Evolutionary conservation across 163 green algal genomes (phyloP), one percentile per base, ranked within the genome.

Genomic region (Trebouxiophyceae sp.): DNA sequence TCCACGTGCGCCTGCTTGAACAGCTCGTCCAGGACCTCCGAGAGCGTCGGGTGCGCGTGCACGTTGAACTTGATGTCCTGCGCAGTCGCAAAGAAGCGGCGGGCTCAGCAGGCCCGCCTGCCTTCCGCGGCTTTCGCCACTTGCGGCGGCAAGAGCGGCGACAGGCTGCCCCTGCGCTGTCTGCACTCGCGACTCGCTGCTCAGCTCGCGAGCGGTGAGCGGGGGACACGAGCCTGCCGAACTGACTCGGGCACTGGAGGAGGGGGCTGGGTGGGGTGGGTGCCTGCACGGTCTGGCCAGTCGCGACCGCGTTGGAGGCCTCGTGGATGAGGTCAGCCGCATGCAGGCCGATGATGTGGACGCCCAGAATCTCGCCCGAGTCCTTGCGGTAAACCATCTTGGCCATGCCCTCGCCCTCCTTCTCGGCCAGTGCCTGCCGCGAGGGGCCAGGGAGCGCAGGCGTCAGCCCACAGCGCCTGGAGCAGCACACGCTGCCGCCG

Each of bases 291-390:
- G 77, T 95, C 80, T 96, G 85, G 23, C 79, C 77, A 12, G 79
- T 94, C 32, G 89, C 86, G 32, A 99, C 91, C 55, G 94, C 94
- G 74, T 98, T 98, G 60, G 89, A 97, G 32, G 91, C 92, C 79
- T 99, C 94, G 76, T 99, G 94, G 77, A 99, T 98, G 62, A 98
- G 89, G 76, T 99, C 94, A 20, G 94, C 92, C 6, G 92, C 87
- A 72, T 99, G 94, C 60, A 99, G 82, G 39, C 94, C 93, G 68
- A 98, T 90, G 81, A 99, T 97, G 82, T 97, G 90, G 50, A 97
- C 89, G 3, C 94, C 94, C 70, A 98, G 77, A 73, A 99, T 99
- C 78, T 98, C 94, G 5, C 92, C 92, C 0, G 87, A 96, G 80
- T 98, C 88, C 75, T 91, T 93, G 62, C 88, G 81, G 86, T 97